These are phyloP conservation scores for Macroventuria anomochaeta DNA, from an alignment of 2,329 filamentous ascomycete species.

Conservation along the genomic window DNA sequence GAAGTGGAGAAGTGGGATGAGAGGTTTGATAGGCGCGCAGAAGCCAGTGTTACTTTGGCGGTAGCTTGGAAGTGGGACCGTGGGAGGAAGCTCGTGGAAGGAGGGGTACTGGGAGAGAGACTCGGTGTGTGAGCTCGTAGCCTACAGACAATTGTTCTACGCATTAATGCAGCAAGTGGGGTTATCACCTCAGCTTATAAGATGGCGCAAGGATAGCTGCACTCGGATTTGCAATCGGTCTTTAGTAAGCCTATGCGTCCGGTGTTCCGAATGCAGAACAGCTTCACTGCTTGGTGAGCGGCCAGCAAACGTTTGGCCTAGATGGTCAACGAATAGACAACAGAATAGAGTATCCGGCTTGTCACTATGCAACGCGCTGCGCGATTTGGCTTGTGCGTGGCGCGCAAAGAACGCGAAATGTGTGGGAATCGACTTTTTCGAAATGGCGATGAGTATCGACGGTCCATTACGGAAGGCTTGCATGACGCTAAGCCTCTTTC, in stretches of 20 bases:
- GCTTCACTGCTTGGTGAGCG: slow-evolving; percentile 16
- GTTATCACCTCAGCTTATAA: slow-evolving; percentile 33
- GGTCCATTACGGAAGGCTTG: slow-evolving; percentile 14
- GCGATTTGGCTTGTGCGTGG: slow-evolving; percentile 14
- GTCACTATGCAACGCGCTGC: slow-evolving; percentile 5
- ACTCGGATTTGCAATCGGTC: slow-evolving; percentile 19
- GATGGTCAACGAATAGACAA: slow-evolving; percentile 16
- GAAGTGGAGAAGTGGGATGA: slow-evolving; percentile 58
- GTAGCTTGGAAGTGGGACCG: slow-evolving; percentile 41
- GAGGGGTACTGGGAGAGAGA: slow-evolving; percentile 35
- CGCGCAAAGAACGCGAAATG: slow-evolving; percentile 11
- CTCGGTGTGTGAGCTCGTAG: slow-evolving; percentile 41
- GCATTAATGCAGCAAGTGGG: slow-evolving; percentile 42
- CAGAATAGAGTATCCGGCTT: not conserved
- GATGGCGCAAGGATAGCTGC: slow-evolving; percentile 39
- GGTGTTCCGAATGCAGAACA: slow-evolving; percentile 11
- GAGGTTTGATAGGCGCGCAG: slow-evolving; percentile 52
- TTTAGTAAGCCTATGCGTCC: slow-evolving; percentile 40
- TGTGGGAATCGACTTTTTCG: slow-evolving; percentile 16
- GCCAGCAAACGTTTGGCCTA: slow-evolving; percentile 3
- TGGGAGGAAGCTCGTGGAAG: slow-evolving; percentile 37
- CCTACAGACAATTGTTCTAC: slow-evolving; percentile 40
- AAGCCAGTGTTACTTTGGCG: slow-evolving; percentile 49
- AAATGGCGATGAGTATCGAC: slow-evolving; percentile 26
- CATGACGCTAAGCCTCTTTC: slow-evolving; percentile 26